Evolutionary conservation across 2,329 filamentous ascomycete species (phyloP).

Genomic region (Fusarium sp.): DNA sequence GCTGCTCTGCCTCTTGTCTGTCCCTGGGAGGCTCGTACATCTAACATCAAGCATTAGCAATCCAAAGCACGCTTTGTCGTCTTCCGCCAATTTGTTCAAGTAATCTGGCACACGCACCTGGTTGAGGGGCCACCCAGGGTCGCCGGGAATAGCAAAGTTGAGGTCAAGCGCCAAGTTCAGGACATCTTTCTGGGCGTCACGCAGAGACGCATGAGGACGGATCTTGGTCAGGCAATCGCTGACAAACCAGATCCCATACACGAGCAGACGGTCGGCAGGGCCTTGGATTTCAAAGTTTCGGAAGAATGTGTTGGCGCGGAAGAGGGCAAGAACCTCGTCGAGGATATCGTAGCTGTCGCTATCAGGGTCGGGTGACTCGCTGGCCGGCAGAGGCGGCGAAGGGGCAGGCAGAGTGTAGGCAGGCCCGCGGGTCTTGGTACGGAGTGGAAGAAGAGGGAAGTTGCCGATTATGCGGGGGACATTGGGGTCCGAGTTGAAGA

Average conservation of each 20-base stretch:
- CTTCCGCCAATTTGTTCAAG: constrained; percentile 5
- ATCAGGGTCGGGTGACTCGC: constrained; percentile 79
- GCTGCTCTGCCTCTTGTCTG: constrained; percentile 86
- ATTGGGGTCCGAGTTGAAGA: constrained; percentile 87
- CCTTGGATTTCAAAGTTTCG: constrained; percentile 99
- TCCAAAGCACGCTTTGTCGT: not conserved
- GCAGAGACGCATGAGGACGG: constrained; percentile 72
- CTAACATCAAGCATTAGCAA: constrained; percentile 47
- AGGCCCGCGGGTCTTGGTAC: constrained; percentile 94
- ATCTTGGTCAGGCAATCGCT: constrained; percentile 91
- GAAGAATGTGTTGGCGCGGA: constrained; percentile 98
- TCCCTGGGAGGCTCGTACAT: constrained; percentile 91
- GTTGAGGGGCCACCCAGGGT: constrained; percentile 91
- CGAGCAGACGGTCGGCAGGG: constrained; percentile 89
- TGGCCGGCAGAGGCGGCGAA: constrained; percentile 63
- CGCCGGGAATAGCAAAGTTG: constrained; percentile 93
- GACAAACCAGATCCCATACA: constrained; percentile 96
- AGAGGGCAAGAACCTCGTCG: constrained; percentile 90
- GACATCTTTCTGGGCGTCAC: constrained; percentile 74
- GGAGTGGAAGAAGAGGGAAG: constrained; percentile 92
- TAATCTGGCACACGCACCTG: constrained; percentile 62
- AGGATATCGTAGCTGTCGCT: constrained; percentile 95
- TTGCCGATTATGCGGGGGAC: constrained; percentile 75
- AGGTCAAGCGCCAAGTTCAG: constrained; percentile 90
- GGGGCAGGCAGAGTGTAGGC: constrained; percentile 81